Evolutionary conservation across 345 rosid species (phyloP).

Genomic region (Geranium rotundifolium): DNA sequence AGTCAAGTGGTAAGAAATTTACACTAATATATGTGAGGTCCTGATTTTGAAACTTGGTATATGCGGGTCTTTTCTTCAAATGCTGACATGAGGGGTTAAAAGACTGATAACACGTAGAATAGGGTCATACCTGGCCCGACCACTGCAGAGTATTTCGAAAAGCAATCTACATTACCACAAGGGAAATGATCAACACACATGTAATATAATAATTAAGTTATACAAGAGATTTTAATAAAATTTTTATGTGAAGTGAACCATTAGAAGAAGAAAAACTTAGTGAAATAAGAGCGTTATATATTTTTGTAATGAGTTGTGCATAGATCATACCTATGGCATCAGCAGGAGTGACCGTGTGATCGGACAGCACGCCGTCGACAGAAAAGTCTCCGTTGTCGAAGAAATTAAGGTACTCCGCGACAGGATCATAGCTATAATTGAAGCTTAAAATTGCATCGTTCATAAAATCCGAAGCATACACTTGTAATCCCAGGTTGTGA

Average conservation of each 20-base stretch:
- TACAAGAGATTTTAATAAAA: no score
- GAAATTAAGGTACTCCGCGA: constrained; percentile 54
- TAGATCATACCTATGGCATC: constrained; percentile 42
- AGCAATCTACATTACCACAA: constrained; percentile 49
- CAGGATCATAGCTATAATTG: constrained; percentile 78
- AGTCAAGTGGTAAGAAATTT: no score
- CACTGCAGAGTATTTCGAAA: constrained; percentile 8
- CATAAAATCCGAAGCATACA: constrained; percentile 65
- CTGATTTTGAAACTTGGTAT: no score
- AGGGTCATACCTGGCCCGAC: no score
- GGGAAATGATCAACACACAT: constrained; percentile 6
- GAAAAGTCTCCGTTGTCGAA: constrained; percentile 72
- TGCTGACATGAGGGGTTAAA: no score
- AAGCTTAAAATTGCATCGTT: constrained; percentile 60
- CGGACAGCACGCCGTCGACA: constrained; percentile 84
- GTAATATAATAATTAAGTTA: no score
- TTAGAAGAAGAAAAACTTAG: neutral
- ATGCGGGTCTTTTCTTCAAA: no score
- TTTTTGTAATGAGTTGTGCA: no score
- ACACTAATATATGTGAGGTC: no score
- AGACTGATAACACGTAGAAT: no score
- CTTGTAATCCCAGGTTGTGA: constrained; percentile 72
- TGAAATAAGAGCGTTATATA: neutral
- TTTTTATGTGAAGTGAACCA: no score
- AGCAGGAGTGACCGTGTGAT: constrained; percentile 76